A percentile compares a stretch with the other conserved stretches of the same genome.
These are phyloP conservation scores for Uncinocarpus reesii DNA, from an alignment of 2,329 filamentous ascomycete genomes.

Conservation along the genomic window DNA sequence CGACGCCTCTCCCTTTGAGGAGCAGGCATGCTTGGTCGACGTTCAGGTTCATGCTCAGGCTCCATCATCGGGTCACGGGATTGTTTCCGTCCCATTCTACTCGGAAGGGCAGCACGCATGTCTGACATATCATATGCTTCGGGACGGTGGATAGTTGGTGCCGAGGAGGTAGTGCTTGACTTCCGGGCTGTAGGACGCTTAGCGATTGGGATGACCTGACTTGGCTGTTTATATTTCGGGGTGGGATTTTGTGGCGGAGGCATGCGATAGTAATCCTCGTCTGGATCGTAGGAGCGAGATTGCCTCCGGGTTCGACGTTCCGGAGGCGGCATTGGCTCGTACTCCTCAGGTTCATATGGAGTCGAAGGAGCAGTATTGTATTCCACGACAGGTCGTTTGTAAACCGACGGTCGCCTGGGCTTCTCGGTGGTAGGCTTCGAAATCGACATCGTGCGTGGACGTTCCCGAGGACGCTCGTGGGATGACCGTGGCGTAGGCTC, in stretches of 20 bases:
- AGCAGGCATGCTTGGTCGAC: slow-evolving; percentile 25
- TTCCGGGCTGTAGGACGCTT: slow-evolving; percentile 23
- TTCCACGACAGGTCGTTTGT: slow-evolving; percentile 28
- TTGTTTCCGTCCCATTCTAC: slow-evolving; percentile 23
- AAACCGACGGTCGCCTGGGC: slow-evolving; percentile 28
- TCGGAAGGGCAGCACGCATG: slow-evolving; percentile 25
- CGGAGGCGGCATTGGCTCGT: slow-evolving; percentile 23
- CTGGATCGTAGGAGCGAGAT: slow-evolving; percentile 24
- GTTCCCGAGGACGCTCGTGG: slow-evolving; percentile 7
- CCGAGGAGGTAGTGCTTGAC: slow-evolving; percentile 23
- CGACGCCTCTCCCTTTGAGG: slow-evolving; percentile 21
- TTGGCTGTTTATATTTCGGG: slow-evolving; percentile 21
- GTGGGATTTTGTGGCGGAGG: slow-evolving; percentile 29
- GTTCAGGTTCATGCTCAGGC: slow-evolving; percentile 29
- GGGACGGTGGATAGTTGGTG: slow-evolving; percentile 25
- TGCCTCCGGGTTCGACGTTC: slow-evolving; percentile 25
- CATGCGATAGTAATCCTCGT: slow-evolving; percentile 37
- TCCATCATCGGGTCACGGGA: slow-evolving; percentile 23
- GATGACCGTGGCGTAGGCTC: slow-evolving; percentile 12
- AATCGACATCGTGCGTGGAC: slow-evolving; percentile 26
- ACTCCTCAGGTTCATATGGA: slow-evolving; percentile 9
- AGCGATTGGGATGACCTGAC: slow-evolving; percentile 29
- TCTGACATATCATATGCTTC: slow-evolving; percentile 29
- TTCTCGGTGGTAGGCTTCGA: slow-evolving; percentile 29
- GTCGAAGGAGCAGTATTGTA: slow-evolving; percentile 24